Percentiles rank a stretch among this genome's conserved stretches.
Conservation (phyloP, 371 early-diverging fungal genomes). For the Mortierella sp. region DNA sequence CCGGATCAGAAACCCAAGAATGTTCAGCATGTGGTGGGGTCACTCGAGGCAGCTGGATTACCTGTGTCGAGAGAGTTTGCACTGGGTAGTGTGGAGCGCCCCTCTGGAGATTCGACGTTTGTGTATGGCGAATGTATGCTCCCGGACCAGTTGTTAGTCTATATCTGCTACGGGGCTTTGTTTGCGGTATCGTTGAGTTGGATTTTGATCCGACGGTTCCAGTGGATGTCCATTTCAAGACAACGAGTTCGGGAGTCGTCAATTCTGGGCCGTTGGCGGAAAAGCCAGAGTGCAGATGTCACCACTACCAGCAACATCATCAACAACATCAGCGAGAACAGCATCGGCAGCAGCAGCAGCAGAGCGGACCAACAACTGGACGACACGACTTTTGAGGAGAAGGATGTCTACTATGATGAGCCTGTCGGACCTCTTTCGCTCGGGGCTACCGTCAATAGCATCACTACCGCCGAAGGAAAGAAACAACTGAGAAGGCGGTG, state of each 20-base stretch:
- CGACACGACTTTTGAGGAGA: neutral
- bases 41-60: neutral
- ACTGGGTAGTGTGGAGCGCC: conserved; percentile 8
- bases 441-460: neutral
- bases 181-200: conserved; percentile 24
- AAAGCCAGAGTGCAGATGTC: neutral
- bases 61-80: neutral
- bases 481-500: neutral
- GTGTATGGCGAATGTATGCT: conserved; percentile 43
- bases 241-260: neutral
- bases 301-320: conserved; percentile 19
- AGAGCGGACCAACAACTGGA: neutral
- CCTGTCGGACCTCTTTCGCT: neutral
- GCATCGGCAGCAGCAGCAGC: neutral
- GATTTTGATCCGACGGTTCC: conserved; percentile 33
- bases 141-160: conserved; percentile 43
- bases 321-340: conserved; percentile 16
- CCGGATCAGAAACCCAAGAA: conserved; percentile 31
- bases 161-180: conserved; percentile 24
- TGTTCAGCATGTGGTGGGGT: neutral
- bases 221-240: conserved; percentile 16
- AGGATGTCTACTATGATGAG: neutral
- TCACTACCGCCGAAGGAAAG: neutral
- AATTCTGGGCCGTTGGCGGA: conserved; percentile 19
- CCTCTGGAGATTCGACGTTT: conserved; percentile 31